Conservation (phyloP, 192 early-diverging fungal genomes). For the Gonapodya prolifera region DNA sequence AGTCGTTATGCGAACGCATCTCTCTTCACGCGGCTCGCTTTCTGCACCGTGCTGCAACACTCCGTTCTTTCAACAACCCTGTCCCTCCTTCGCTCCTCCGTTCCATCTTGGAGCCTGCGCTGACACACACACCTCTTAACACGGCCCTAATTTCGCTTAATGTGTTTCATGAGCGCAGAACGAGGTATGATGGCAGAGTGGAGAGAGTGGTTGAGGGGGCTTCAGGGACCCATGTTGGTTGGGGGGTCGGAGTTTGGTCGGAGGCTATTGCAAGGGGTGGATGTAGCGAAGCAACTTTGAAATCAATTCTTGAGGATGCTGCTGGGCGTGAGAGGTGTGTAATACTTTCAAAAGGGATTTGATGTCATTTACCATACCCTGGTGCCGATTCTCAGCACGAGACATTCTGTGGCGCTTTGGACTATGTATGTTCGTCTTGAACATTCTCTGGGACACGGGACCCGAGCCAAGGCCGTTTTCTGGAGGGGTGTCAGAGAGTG, state of each 20-base stretch:
- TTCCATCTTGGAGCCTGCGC: neutral
- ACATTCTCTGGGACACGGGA: neutral
- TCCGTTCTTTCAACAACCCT: neutral
- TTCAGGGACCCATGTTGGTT: neutral
- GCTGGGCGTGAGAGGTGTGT: neutral
- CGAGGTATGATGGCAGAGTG: neutral
- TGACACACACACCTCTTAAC: neutral
- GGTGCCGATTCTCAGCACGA: neutral
- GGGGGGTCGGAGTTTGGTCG: neutral
- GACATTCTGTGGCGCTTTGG: neutral
- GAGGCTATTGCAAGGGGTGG: neutral
- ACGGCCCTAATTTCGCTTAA: neutral
- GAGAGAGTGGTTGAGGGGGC: neutral
- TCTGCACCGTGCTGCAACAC: neutral
- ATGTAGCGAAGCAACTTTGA: neutral
- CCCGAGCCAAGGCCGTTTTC: neutral
- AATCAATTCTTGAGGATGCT: neutral
- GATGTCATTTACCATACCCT: neutral
- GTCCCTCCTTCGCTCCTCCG: neutral
- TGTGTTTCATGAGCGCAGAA: neutral
- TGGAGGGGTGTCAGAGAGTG: conserved; percentile 1
- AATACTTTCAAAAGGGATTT: neutral
- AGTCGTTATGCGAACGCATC: neutral
- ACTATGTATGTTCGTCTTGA: neutral
- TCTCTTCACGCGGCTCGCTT: neutral